These are phyloP conservation scores for Raffaelea ambrosiae DNA, from an alignment of 2,329 filamentous ascomycete genomes.

Conservation along the genomic window DNA sequence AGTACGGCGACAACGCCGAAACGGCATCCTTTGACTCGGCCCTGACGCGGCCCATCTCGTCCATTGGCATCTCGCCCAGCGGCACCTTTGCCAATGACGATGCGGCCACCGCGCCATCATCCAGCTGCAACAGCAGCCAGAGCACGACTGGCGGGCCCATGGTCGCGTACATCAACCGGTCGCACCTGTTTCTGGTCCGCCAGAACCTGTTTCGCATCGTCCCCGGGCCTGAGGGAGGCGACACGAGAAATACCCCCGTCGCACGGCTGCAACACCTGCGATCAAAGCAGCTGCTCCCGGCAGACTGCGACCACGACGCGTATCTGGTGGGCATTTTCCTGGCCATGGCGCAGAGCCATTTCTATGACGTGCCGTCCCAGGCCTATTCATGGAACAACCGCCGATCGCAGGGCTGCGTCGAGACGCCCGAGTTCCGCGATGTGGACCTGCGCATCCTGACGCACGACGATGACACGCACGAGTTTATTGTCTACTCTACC, in stretches of 20 bases:
- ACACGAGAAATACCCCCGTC: conserved; percentile 35
- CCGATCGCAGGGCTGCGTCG: background rate
- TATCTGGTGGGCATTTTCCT: conserved; percentile 44
- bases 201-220: conserved; percentile 37
- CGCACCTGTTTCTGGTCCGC: conserved; percentile 36
- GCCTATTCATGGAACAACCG: background rate
- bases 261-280: conserved; percentile 36
- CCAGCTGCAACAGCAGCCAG: conserved; percentile 15
- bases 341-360: conserved; percentile 48
- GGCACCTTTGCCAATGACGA: too few relatives aligned
- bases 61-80: conserved; percentile 12
- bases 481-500: conserved; percentile 46
- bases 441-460: conserved; percentile 42
- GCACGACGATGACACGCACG: conserved; percentile 36
- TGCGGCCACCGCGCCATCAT: conserved; percentile 11
- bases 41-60: conserved; percentile 24
- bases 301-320: conserved; percentile 40
- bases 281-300: conserved; percentile 37
- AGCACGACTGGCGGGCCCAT: conserved; percentile 22
- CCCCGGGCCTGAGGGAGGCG: conserved; percentile 27
- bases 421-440: conserved; percentile 29
- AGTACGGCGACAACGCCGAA: conserved; percentile 20
- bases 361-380: conserved; percentile 27
- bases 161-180: conserved; percentile 39
- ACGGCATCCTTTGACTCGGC: conserved; percentile 27